Conservation (phyloP, 1,284 basidiomycete species). For the Moniliophthora roreri region DNA sequence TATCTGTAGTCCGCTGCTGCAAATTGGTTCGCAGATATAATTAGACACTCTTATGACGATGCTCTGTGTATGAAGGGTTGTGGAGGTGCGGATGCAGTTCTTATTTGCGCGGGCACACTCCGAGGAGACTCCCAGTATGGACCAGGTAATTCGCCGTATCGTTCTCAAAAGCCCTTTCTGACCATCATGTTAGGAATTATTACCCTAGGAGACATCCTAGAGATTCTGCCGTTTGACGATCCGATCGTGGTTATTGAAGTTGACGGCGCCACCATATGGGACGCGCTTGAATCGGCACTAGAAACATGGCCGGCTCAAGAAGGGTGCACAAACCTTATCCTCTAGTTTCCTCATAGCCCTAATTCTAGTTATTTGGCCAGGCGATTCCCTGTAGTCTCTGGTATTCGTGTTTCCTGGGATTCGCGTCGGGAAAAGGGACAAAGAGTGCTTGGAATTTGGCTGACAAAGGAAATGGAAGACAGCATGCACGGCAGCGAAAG, state of each 20-base stretch:
- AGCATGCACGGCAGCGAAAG: constrained; percentile 37
- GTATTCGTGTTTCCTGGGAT: constrained; percentile 89
- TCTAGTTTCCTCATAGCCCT: not conserved
- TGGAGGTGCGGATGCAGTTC: constrained; percentile 73
- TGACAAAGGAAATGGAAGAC: constrained; percentile 49
- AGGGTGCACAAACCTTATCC: constrained; percentile 50
- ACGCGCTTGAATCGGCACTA: constrained; percentile 75
- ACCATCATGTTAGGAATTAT: constrained; percentile 51
- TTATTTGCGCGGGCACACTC: constrained; percentile 86
- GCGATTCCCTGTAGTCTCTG: constrained; percentile 87
- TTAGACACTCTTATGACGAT: constrained; percentile 87
- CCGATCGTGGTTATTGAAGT: constrained; percentile 82
- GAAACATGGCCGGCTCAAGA: constrained; percentile 88
- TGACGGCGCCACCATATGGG: constrained; percentile 82
- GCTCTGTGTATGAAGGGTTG: constrained; percentile 59
- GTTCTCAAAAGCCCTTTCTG: not conserved
- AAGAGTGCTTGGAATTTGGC: constrained; percentile 73
- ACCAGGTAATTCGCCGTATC: constrained; percentile 52
- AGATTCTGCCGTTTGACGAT: constrained; percentile 91
- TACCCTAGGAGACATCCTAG: constrained; percentile 82
- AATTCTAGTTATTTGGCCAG: constrained; percentile 37
- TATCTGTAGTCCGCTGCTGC: constrained; percentile 65
- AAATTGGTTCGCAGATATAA: constrained; percentile 90
- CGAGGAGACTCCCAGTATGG: constrained; percentile 88
- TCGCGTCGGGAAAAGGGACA: constrained; percentile 69